Conservation (phyloP, 1,139 yeast genomes). For the Suhomyces yuchorum region DNA sequence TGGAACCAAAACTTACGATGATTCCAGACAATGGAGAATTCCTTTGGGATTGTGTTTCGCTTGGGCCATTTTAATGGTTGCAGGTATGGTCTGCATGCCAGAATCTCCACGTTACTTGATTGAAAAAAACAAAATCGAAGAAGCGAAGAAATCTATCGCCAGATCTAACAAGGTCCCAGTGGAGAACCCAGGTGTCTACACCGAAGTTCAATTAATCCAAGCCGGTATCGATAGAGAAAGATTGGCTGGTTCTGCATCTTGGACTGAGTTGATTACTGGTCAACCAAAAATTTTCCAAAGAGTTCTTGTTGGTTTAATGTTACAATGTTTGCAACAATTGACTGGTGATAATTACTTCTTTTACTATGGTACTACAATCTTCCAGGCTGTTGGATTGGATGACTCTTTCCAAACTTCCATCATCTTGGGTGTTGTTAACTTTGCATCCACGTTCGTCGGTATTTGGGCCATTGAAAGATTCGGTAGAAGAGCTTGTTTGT, state of each 20-base stretch:
- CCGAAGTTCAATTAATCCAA: constrained; percentile 61
- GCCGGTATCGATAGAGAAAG: constrained; percentile 66
- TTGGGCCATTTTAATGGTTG: constrained; percentile 28
- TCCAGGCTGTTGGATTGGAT: constrained; percentile 71
- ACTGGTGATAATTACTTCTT: constrained; percentile 83
- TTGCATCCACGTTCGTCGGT: constrained; percentile 70
- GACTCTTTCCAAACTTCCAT: constrained; percentile 80
- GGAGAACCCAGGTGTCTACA: constrained; percentile 59
- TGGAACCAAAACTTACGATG: constrained; percentile 22
- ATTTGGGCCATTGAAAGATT: constrained; percentile 65
- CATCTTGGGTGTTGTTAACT: constrained; percentile 76
- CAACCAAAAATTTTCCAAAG: constrained; percentile 68
- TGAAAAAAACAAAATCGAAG: constrained; percentile 27
- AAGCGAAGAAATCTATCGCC: constrained; percentile 55
- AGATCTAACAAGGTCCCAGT: constrained; percentile 23
- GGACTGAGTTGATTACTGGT: constrained; percentile 67
- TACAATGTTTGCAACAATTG: constrained; percentile 74
- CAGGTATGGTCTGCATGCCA: constrained; percentile 28
- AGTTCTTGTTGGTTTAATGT: constrained; percentile 61
- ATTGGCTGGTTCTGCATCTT: constrained; percentile 65
- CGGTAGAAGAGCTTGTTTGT: constrained; percentile 69
- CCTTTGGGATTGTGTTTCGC: constrained; percentile 27
- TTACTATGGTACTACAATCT: constrained; percentile 78
- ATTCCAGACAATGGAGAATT: constrained; percentile 22
- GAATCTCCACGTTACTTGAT: constrained; percentile 30